These are phyloP conservation scores for Gonium pectorale DNA, from an alignment of 139 green algal genomes.

Conservation along the genomic window DNA sequence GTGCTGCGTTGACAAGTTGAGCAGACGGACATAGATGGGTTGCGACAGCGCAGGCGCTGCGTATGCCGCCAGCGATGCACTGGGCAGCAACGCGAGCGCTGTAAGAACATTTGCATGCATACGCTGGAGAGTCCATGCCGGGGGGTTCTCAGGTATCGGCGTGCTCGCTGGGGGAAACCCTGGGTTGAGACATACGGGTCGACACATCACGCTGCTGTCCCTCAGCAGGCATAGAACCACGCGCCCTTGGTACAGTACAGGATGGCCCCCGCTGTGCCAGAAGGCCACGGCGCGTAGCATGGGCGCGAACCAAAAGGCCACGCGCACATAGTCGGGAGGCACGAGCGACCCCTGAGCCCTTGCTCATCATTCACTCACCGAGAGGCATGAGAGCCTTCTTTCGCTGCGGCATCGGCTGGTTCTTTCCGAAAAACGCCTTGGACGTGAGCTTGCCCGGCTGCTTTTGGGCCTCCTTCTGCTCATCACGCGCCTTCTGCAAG, in stretches of 20 bases:
- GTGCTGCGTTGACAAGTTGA: no score
- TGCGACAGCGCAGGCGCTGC: no score
- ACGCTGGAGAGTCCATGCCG: no score
- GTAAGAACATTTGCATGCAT: no score
- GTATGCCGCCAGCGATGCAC: no score
- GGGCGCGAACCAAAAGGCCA: not conserved
- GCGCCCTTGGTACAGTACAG: not conserved
- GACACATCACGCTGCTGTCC: no score
- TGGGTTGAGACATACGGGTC: no score
- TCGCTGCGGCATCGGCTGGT: not conserved
- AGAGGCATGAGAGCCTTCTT: conserved; percentile 9
- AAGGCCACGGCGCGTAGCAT: not conserved
- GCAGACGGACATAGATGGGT: no score
- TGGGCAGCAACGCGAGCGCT: no score
- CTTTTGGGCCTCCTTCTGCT: not conserved
- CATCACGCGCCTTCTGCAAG: not conserved
- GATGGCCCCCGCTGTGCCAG: not conserved
- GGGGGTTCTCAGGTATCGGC: no score
- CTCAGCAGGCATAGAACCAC: no score
- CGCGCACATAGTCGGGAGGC: not conserved
- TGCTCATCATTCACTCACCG: not conserved
- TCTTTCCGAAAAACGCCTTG: conserved; percentile 10
- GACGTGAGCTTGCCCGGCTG: conserved; percentile 2
- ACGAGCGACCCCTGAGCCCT: not conserved
- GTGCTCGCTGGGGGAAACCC: no score